Evolutionary conservation across 805 yeast species (phyloP), one percentile per base, ranked within the genome.

Genomic region (Saccharomycopsis microspora): DNA sequence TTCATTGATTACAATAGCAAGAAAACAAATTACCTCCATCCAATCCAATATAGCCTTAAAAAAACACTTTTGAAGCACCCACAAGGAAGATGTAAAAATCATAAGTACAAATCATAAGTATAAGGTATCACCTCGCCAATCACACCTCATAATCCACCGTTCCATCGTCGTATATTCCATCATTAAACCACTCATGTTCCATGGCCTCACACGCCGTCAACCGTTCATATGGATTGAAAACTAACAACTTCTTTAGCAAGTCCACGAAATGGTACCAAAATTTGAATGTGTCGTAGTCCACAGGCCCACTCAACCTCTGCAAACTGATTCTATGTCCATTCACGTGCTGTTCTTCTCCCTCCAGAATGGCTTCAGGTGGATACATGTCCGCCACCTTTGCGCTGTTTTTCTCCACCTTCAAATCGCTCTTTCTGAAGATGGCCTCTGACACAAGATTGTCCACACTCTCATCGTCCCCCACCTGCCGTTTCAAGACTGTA

Each of bases 181-280:
- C 68, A 54, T 72, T 70, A 61, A 94, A 80, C 85, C 96, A 93
- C 43, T 85, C 87, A 62, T 86, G 95, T 50, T 72, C 70, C 55
- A 86, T 69, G 0, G 94, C 93, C 53, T 82, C 82, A 50, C 72
- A 74, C 4, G 90, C 95, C 1, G 85, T 76, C 46, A 84, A 77
- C 55, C 95, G 69, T 57, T 79, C 71, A 3, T 70, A 60, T 1
- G 95, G 94, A 58, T 85, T 86, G 56, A 80, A 81, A 32, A 74
- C 78, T 52, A 86, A 75, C 58, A 85, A 70, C 55, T 72, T 73
- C 51, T 72, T 74, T 53, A 85, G 66, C 55, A 86, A 68, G 61
- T 86, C 95, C 45, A 72, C 65, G 61, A 88, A 88, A 64, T 74
- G 75, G 69, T 76, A 83, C 96, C 97, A 89, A 63, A 87, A 87